Base-by-base conservation (phyloP, 148 eudicot genomes). In the Fallopia convolvulus region DNA sequence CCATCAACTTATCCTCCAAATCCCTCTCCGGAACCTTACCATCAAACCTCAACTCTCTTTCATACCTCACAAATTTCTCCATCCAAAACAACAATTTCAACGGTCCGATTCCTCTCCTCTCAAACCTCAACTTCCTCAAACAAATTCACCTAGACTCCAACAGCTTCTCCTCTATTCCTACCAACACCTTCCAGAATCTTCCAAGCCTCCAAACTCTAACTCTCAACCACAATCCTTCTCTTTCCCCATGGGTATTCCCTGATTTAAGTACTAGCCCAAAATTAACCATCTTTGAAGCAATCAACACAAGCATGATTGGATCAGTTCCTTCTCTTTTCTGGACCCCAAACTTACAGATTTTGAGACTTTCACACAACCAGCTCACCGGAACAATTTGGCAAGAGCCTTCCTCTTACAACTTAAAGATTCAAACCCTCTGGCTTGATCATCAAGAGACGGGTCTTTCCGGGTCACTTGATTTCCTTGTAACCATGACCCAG, bases 21-120 rank as follows among this genome's bases (percentile, higher is more conserved):
- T 86, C 91, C 0, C 79, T 89, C 72, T 32, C 80, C 40, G 92
- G 88, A 9, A n/a, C 84, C 0, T 76, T 91, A n/a, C 97, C 94
- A 0, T 6, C 83, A 0, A 68, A 77, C 2, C 79, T 92, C 44
- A 80, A 79, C 82, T 79, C 83, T 2, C 88, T 92, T 36, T 49
- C 94, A 8, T 74, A 80, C 17, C 92, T 92, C 77, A 76, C 87
- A 13, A 46, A 81, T 17, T 79, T 90, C 9, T 65, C 83, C 7
- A 81, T 90, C 14, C 92, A 89, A 78, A 50, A 72, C n/a, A 92
- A 92, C 81, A 46, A 6, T 3, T 70, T 92, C 65, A 74, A 90
- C 30, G 97, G 97, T 6, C 63, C 87, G 0, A 0, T 92, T 17
- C 97, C 97, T 0, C 66, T 82, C 3, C 82, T 92, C 13, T 52